These are phyloP conservation scores for Hyphodiscus sp. DNA, from an alignment of 2,329 filamentous ascomycete species.

Conservation along the genomic window DNA sequence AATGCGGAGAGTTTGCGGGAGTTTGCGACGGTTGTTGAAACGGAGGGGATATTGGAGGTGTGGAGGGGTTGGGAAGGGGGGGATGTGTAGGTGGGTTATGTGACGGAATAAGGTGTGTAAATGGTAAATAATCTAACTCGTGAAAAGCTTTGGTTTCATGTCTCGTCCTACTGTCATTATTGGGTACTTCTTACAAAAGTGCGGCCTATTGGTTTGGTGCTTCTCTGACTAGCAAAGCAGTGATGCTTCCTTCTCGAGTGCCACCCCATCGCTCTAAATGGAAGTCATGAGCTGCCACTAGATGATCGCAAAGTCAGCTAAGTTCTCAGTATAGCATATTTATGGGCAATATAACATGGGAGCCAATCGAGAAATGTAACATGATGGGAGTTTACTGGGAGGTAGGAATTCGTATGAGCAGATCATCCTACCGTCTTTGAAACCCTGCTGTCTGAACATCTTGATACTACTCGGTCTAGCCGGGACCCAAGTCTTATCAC, in stretches of 20 bases:
- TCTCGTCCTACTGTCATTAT: neutral
- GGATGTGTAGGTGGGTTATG: too few relatives aligned
- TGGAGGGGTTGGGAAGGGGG: conserved; percentile 1
- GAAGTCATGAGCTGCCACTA: neutral
- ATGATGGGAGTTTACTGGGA: too few relatives aligned
- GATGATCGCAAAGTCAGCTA: too few relatives aligned
- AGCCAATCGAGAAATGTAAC: too few relatives aligned
- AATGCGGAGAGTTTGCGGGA: conserved; percentile 40
- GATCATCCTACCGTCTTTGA: neutral
- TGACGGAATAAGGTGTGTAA: too few relatives aligned
- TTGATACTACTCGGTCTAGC: neutral
- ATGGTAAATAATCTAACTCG: too few relatives aligned
- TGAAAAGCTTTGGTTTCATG: too few relatives aligned
- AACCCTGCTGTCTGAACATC: conserved; percentile 1
- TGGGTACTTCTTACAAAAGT: too few relatives aligned
- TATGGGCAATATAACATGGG: too few relatives aligned
- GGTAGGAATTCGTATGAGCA: too few relatives aligned
- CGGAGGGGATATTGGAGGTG: conserved; percentile 31
- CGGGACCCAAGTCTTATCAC: neutral
- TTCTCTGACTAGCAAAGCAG: neutral
- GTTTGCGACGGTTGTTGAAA: conserved; percentile 37
- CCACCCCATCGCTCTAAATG: conserved; percentile 3
- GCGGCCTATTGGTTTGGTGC: neutral
- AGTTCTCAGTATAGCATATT: too few relatives aligned
- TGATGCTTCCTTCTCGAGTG: neutral